Base-by-base conservation (phyloP, 2,329 filamentous ascomycete genomes). In the Aspergillus ibericus region DNA sequence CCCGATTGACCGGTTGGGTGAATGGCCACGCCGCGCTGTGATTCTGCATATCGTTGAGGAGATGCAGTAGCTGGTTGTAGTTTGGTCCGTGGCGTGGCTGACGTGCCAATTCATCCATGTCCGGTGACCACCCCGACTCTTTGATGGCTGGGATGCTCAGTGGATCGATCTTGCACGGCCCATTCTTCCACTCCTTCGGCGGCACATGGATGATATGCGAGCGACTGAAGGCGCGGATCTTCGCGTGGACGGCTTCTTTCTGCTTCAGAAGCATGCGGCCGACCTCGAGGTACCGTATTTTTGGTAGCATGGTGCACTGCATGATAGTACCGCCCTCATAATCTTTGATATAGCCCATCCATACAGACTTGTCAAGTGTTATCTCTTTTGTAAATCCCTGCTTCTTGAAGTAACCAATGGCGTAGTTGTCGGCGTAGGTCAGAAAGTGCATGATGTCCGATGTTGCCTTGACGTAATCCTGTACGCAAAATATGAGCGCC, bases 281-380 rank as follows among this genome's bases (percentile, higher is more conserved):
- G 70, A 88, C 86, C 75, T 99, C 93, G 5, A 99, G 87, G 76
- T 99, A 99, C 51, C 95, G 90, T 55, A 98, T 92, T 62, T 90
- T 90, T 7, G 93, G 93, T 18, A 99, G 84, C 95, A 99, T 98
- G 53, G 90, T 92, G 72, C 95, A 99, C 78, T 99, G 95, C 95
- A 99, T 99, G 61, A 99, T 96, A 0, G 95, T 99, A 59, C 95
- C 95, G 58, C 95, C 95, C 77, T 99, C 95, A 75, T 99, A 99
- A 74, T 99, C 95, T 74, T 99, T 99, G 80, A 99, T 99, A 70
- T 98, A 99, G 2, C 95, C 95, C 95, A 98, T 98, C 95, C 95
- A 99, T 3, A 92, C 88, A 2, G 88, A 87, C 69, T 88, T 90
- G 59, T 95, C 90, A 0, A 99, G 85, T 0, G 93, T 96, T 63